These are phyloP conservation scores for Populus simonii DNA, from an alignment of 345 rosid genomes.

Conservation along the genomic window DNA sequence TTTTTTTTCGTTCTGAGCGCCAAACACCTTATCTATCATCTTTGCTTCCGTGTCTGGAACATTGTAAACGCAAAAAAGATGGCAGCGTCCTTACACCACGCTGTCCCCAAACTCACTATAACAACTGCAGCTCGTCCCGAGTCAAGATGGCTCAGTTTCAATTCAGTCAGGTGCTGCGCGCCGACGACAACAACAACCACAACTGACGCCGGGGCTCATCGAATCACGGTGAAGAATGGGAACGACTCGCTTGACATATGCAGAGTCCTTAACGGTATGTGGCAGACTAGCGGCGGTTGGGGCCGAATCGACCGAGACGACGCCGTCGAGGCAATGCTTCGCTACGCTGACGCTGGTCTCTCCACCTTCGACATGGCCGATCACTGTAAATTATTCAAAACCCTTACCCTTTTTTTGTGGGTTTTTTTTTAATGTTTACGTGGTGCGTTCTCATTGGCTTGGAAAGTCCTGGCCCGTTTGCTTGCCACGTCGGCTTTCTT, in stretches of 20 bases:
- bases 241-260: conserved; percentile 78
- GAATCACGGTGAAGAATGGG: conserved; percentile 61
- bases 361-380: conserved; percentile 99
- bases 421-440: conserved; percentile 6
- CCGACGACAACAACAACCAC: conserved; percentile 28
- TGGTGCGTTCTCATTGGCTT: conserved; percentile 5
- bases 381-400: conserved; percentile 47
- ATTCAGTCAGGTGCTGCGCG: conserved; percentile 46
- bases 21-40: neutral
- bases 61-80: neutral
- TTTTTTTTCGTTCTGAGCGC: neutral
- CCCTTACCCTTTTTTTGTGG: neutral
- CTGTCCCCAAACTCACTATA: conserved; percentile 28
- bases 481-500: neutral
- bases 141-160: conserved; percentile 20
- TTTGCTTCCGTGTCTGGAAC: neutral
- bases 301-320: conserved; percentile 73
- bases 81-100: conserved; percentile 33
- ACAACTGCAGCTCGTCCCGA: conserved; percentile 14
- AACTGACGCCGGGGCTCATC: conserved; percentile 33
- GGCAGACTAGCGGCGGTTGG: conserved; percentile 95
- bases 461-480: neutral
- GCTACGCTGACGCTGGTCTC: conserved; percentile 74
- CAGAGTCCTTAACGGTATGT: conserved; percentile 85
- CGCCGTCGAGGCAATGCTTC: conserved; percentile 84